Evolutionary conservation across 495 filamentous ascomycete genomes (phyloP).

Genomic region (Copromyces sp.): DNA sequence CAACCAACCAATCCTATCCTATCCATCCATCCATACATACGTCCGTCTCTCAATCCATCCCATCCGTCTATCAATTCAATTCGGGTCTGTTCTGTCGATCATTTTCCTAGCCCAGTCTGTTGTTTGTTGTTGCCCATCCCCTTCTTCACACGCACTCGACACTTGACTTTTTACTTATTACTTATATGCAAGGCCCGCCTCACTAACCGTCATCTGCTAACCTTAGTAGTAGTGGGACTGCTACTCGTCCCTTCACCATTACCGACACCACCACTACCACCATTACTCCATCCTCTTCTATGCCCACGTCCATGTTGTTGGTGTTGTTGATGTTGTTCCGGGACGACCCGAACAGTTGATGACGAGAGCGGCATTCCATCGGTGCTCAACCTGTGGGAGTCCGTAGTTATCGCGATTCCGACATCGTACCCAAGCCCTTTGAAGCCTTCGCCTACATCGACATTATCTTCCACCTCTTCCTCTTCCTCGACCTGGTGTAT

Average conservation of each 20-base stretch:
- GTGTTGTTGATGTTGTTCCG: not conserved
- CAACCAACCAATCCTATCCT: too few relatives aligned
- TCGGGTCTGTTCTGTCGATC: not conserved
- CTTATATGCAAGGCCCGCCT: not conserved
- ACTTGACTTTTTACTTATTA: not conserved
- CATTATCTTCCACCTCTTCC: not conserved
- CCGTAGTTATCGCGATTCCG: not conserved
- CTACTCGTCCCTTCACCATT: not conserved
- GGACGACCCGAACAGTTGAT: not conserved
- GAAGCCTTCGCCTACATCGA: not conserved
- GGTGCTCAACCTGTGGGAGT: not conserved
- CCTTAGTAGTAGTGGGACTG: not conserved
- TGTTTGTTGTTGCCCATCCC: not conserved
- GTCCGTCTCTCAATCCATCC: not conserved
- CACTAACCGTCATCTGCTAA: slow-evolving; percentile 1
- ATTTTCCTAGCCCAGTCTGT: not conserved
- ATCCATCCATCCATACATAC: not conserved
- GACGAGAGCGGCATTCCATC: not conserved
- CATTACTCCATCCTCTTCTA: not conserved
- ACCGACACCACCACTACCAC: not conserved
- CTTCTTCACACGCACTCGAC: not conserved
- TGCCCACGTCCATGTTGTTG: not conserved
- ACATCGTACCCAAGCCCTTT: not conserved
- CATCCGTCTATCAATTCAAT: not conserved
- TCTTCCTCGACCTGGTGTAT: not conserved